These are phyloP conservation scores for Aegilops speltoides DNA, from an alignment of 176 grass and related monocot genomes.

Conservation along the genomic window DNA sequence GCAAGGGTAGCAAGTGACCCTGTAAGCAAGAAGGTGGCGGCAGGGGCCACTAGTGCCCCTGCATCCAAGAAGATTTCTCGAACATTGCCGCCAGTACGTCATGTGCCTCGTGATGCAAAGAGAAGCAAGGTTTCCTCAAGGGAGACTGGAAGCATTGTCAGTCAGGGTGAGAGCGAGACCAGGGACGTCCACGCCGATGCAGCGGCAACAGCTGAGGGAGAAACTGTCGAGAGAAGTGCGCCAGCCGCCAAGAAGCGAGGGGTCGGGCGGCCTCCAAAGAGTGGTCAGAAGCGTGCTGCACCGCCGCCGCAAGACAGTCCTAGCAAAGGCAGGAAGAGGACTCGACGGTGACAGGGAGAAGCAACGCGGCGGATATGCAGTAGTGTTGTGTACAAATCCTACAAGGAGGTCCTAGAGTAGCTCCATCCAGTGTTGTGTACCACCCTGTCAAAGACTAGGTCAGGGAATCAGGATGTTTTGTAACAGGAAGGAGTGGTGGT, in stretches of 20 bases:
- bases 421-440: constrained; percentile 9
- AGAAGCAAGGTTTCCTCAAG: constrained; percentile 30
- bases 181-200: constrained; percentile 1
- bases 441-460: constrained; percentile 26
- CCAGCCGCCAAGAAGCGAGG: constrained; percentile 41
- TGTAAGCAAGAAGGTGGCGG: background rate
- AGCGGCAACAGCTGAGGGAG: background rate
- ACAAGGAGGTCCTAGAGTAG: constrained; percentile 17
- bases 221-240: background rate
- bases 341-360: constrained; percentile 8
- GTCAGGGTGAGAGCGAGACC: constrained; percentile 20
- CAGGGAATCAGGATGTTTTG: constrained; percentile 32
- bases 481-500: constrained; percentile 26
- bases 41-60: background rate
- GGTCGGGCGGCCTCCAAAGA: constrained; percentile 48
- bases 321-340: constrained; percentile 43
- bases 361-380: background rate
- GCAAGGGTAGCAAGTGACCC: background rate
- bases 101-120: constrained; percentile 36
- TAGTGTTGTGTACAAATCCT: constrained; percentile 45
- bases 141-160: constrained; percentile 5
- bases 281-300: constrained; percentile 33
- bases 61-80: constrained; percentile 30
- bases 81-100: constrained; percentile 9
- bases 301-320: constrained; percentile 27